Evolutionary conservation across 176 grass and related monocot genomes (phyloP), one percentile per base, ranked within the genome.

Genomic region (Musa acuminata): DNA sequence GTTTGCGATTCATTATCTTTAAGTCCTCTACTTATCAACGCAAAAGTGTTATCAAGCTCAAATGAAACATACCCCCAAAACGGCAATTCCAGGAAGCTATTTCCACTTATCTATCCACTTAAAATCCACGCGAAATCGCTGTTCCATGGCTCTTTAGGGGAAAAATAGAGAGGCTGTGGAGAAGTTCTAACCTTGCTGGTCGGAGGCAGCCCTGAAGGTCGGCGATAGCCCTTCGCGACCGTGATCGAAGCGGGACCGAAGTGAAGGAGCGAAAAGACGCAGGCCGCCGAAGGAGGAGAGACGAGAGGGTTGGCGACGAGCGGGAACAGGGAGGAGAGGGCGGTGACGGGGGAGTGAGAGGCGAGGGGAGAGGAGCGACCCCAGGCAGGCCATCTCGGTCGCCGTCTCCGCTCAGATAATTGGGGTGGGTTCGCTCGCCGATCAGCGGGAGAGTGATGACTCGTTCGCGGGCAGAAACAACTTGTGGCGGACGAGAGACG

Each of bases 351-450:
- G 35, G 35, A 43, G 4, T 43, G 4, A 4, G 35, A 43, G 35
- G 48, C 35, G 67, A 17, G 43, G 48, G 67, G 48, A 70, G 48
- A n/a, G 16, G 48, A 70, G 2, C 43, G 67, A 50, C 67, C 48
- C 49, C 8, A 70, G 67, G 67, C 35, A 70, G 43, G 67, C 48
- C 67, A 70, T 70, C 43, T 50, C 67, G 67, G 67, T 20, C n/a
- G 26, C 26, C 64, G 35, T 67, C 3, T 53, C 20, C 25, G 52
- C 1, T 23, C 35, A 5, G 54, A 73, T 43, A 43, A 43, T 6
- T 43, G 35, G 74, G 51, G n/a, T n/a, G n/a, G n/a, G 63, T 64
- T 67, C 55, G 73, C 8, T 53, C 25, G 48, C 29, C 2, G 13
- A 13, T 8, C 11, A 3, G 49, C 35, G 5, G 11, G 55, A 9